These are phyloP conservation scores for Heteromeles arbutifolia DNA, from an alignment of 306 rosid genomes.

Conservation along the genomic window DNA sequence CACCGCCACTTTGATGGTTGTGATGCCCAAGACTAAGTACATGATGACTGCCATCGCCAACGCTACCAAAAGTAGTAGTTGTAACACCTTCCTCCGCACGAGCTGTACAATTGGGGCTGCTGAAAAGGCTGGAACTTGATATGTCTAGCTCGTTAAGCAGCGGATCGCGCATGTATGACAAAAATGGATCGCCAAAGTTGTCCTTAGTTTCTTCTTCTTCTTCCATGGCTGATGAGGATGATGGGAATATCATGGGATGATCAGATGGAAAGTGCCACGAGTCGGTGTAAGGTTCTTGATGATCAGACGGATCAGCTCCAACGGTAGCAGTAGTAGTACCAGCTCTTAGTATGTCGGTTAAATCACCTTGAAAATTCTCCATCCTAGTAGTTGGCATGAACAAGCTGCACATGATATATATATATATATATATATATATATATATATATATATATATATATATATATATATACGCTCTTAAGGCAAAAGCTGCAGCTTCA, in stretches of 20 bases:
- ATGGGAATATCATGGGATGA: slow-evolving; percentile 8
- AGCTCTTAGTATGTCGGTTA: slow-evolving; percentile 67
- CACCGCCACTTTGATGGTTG: slow-evolving; percentile 2
- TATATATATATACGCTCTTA: neutral
- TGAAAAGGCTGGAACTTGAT: slow-evolving; percentile 14
- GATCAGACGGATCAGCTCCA: neutral
- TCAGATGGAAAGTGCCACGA: slow-evolving; percentile 17
- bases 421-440: no score
- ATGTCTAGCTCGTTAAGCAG: slow-evolving; percentile 40
- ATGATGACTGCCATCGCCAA: neutral
- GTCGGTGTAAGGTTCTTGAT: neutral
- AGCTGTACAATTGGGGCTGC: slow-evolving; percentile 6
- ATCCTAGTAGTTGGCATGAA: slow-evolving; percentile 22
- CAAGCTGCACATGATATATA: slow-evolving; percentile 47
- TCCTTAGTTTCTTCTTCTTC: slow-evolving; percentile 20
- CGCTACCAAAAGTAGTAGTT: neutral
- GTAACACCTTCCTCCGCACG: slow-evolving; percentile 6
- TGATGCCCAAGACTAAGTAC: neutral
- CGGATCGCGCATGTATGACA: slow-evolving; percentile 65
- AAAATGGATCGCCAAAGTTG: slow-evolving; percentile 71
- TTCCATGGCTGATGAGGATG: slow-evolving; percentile 15
- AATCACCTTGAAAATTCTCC: slow-evolving; percentile 85
- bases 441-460: no score
- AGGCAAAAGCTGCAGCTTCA: neutral
- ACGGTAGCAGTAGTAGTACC: slow-evolving; percentile 14